A percentile compares a stretch with the other conserved stretches of the same genome.
Conservation (phyloP, 306 rosid species). For the Citrullus amarus region DNA sequence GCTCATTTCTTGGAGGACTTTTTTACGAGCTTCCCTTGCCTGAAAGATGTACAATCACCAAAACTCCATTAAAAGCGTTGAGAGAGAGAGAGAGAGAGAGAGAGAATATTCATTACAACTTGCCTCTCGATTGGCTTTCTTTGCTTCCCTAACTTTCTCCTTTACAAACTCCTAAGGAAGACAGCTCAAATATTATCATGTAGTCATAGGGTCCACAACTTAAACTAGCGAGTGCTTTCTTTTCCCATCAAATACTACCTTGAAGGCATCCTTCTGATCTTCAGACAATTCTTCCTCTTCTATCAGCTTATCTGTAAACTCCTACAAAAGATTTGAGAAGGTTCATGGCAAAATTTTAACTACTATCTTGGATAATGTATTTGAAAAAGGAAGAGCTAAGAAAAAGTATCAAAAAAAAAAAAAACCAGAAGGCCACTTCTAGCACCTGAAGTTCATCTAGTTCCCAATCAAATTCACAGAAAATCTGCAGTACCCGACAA, state of each 20-base stretch:
- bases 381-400: neutral
- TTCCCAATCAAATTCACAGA: slow-evolving; percentile 87
- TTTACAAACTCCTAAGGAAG: slow-evolving; percentile 53
- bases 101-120: neutral
- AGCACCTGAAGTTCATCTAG: slow-evolving; percentile 69
- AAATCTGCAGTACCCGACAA: slow-evolving; percentile 33
- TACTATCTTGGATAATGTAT: neutral
- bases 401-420: neutral
- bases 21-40: slow-evolving; percentile 72
- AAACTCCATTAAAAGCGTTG: neutral
- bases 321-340: slow-evolving; percentile 24
- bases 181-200: neutral
- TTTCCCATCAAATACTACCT: slow-evolving; percentile 27
- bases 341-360: neutral
- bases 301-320: slow-evolving; percentile 59
- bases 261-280: slow-evolving; percentile 64
- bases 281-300: slow-evolving; percentile 51
- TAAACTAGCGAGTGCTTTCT: neutral
- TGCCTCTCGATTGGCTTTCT: slow-evolving; percentile 61
- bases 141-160: slow-evolving; percentile 79
- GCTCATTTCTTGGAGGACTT: slow-evolving; percentile 63
- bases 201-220: neutral
- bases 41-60: slow-evolving; percentile 12
- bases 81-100: no score
- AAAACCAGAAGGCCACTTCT: neutral